phyloP scores from a whole-genome alignment of 2,329 filamentous ascomycete species.

The Nannizzia gypsea region DNA sequence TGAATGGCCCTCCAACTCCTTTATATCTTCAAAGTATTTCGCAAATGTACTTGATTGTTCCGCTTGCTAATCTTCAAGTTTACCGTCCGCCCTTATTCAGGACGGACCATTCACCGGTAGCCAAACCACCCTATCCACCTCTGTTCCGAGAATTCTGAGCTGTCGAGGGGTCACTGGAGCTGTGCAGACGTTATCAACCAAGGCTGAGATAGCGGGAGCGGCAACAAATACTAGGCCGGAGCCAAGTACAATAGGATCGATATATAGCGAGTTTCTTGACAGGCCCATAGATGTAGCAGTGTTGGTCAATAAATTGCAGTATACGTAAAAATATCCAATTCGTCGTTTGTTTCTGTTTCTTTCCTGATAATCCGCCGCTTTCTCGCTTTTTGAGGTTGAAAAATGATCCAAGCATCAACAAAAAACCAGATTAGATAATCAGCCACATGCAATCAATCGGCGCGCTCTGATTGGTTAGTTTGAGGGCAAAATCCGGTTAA shows the following conservation, averaged over 20 bases:
- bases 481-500: not conserved
- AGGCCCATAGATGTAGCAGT: conserved; percentile 18
- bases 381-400: not conserved
- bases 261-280: conserved; percentile 17
- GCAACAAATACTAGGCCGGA: conserved; percentile 17
- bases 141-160: conserved; percentile 14
- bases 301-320: not conserved
- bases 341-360: not conserved
- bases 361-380: not conserved
- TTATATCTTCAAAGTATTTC: not conserved
- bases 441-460: not conserved
- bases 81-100: conserved; percentile 43
- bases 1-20: not conserved
- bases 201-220: conserved; percentile 8
- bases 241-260: conserved; percentile 17
- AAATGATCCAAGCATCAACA: not conserved
- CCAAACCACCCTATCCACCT: conserved; percentile 30
- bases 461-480: conserved; percentile 4
- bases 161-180: conserved; percentile 10
- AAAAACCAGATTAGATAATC: not conserved
- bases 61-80: conserved; percentile 18
- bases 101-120: conserved; percentile 40
- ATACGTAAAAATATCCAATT: not conserved
- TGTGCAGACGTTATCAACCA: conserved; percentile 11
- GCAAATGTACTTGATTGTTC: not conserved